Percentiles rank a stretch among this genome's conserved stretches.
Evolutionary conservation across 352 stramenopile genomes (phyloP).

Genomic region (Sclerospora graminicola): DNA sequence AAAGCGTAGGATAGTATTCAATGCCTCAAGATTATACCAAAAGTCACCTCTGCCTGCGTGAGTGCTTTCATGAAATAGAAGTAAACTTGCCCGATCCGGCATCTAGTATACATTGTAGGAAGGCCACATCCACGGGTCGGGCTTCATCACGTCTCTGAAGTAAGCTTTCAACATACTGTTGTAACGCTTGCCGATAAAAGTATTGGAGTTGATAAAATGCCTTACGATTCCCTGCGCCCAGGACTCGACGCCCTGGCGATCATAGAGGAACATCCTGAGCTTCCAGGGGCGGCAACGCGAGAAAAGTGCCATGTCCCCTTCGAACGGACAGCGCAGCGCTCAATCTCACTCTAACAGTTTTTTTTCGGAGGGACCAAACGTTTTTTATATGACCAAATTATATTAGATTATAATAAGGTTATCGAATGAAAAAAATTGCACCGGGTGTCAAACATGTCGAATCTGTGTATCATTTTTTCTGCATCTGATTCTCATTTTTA

Average conservation of each 20-base stretch:
- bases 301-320: slow-evolving; percentile 86
- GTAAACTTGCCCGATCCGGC: slow-evolving; percentile 90
- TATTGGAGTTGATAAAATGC: slow-evolving; percentile 95
- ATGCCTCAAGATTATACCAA: too few species aligned
- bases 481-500: too few species aligned
- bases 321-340: slow-evolving; percentile 62
- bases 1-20: too few species aligned
- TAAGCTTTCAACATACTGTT: slow-evolving; percentile 58
- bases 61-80: slow-evolving; percentile 91
- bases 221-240: slow-evolving; percentile 91
- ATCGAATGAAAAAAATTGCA: too few species aligned
- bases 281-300: slow-evolving; percentile 87
- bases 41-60: slow-evolving; percentile 52
- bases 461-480: too few species aligned
- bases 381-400: too few species aligned
- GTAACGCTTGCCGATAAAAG: slow-evolving; percentile 90
- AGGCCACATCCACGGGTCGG: slow-evolving; percentile 51
- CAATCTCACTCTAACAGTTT: slow-evolving; percentile 6
- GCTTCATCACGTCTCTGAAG: slow-evolving; percentile 43
- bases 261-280: slow-evolving; percentile 93
- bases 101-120: slow-evolving; percentile 91
- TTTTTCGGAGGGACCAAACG: too few species aligned
- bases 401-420: too few species aligned
- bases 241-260: slow-evolving; percentile 71
- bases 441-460: too few species aligned